Conservation (phyloP, 2,329 filamentous ascomycete genomes). For the Cucurbitaria berberidis region DNA sequence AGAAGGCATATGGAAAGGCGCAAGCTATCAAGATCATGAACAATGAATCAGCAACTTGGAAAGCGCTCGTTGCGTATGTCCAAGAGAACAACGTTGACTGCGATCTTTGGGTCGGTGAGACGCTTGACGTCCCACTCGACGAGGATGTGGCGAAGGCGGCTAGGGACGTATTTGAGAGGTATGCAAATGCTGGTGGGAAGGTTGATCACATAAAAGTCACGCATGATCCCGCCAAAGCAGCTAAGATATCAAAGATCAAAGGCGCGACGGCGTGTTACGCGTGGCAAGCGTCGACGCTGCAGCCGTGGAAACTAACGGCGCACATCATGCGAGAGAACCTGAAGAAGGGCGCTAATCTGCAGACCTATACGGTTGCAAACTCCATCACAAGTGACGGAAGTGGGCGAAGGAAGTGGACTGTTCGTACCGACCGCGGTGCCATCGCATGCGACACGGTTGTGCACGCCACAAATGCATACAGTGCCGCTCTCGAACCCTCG, state of each 20-base stretch:
- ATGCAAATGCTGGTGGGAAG: slow-evolving; percentile 26
- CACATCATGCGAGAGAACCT: slow-evolving; percentile 33
- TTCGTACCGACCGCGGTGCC: slow-evolving; percentile 27
- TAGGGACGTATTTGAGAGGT: slow-evolving; percentile 26
- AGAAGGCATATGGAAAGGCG: slow-evolving; percentile 32
- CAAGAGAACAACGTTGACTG: slow-evolving; percentile 31
- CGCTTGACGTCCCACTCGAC: slow-evolving; percentile 33
- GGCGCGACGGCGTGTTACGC: slow-evolving; percentile 32
- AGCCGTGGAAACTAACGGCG: slow-evolving; percentile 37
- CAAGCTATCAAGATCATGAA: slow-evolving; percentile 36
- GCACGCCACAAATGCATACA: slow-evolving; percentile 36
- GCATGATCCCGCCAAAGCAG: slow-evolving; percentile 25
- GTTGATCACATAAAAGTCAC: slow-evolving; percentile 30
- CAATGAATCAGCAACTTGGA: slow-evolving; percentile 36
- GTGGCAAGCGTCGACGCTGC: slow-evolving; percentile 34
- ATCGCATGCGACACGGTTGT: slow-evolving; percentile 28
- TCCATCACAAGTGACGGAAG: slow-evolving; percentile 7
- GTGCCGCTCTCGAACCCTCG: slow-evolving; percentile 29
- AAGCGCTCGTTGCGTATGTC: slow-evolving; percentile 26
- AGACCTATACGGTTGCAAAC: slow-evolving; percentile 28
- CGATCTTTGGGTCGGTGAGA: slow-evolving; percentile 38
- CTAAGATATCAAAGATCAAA: slow-evolving; percentile 21
- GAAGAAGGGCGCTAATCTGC: slow-evolving; percentile 26
- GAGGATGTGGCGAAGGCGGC: slow-evolving; percentile 29
- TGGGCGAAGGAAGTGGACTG: slow-evolving; percentile 19